These are phyloP conservation scores for Punica granatum DNA, from an alignment of 345 rosid genomes.

Conservation along the genomic window DNA sequence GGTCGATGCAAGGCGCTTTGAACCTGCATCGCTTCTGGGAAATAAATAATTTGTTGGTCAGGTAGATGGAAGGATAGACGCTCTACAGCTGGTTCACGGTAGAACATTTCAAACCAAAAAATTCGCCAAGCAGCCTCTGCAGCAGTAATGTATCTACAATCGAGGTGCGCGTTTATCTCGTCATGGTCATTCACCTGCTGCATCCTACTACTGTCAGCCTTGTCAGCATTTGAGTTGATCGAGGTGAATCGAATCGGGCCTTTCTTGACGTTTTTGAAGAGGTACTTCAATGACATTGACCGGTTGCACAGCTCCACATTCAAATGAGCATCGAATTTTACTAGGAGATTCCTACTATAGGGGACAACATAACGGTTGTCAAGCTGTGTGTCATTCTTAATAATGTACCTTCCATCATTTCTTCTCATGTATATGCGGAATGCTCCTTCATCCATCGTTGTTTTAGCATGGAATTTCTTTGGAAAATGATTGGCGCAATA, in stretches of 20 bases:
- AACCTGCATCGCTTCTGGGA: not conserved
- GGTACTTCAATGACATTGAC: not conserved
- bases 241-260: not conserved
- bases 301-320: not conserved
- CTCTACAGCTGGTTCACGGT: not conserved
- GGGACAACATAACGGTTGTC: slow-evolving; percentile 3
- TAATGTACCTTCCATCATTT: not conserved
- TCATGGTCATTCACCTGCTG: not conserved
- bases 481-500: not conserved
- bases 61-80: slow-evolving; percentile 1
- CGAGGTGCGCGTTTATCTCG: slow-evolving; percentile 6
- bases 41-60: not conserved
- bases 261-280: slow-evolving; percentile 1
- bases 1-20: not conserved
- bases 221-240: not conserved
- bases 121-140: slow-evolving; percentile 14
- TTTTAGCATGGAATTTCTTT: not conserved
- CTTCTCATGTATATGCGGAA: not conserved
- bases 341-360: not conserved
- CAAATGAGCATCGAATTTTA: not conserved
- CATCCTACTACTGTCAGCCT: not conserved
- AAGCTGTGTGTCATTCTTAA: not conserved
- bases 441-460: not conserved
- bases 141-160: slow-evolving; percentile 8
- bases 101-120: slow-evolving; percentile 7